phyloP scores from a whole-genome alignment of 768 basidiomycete species.

The Lanmaoa rubissima region DNA sequence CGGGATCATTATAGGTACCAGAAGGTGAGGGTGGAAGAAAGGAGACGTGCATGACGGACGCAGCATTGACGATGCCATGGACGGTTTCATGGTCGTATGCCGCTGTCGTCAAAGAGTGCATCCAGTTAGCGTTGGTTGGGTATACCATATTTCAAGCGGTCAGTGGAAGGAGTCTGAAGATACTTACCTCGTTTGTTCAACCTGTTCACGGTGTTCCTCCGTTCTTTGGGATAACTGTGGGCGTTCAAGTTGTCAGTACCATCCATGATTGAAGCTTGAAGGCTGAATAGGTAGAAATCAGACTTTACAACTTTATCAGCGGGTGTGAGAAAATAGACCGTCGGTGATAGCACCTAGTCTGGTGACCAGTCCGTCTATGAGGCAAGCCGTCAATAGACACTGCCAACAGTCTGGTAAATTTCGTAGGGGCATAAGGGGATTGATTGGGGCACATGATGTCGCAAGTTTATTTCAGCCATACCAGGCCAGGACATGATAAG shows the following conservation, averaged over 20 bases:
- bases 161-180: neutral
- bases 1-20: slow-evolving; percentile 8
- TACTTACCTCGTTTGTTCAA: slow-evolving; percentile 23
- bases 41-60: slow-evolving; percentile 24
- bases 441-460: too few species aligned
- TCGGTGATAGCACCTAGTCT: too few species aligned
- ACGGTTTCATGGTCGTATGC: slow-evolving; percentile 22
- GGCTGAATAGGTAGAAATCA: too few species aligned
- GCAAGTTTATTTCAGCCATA: too few species aligned
- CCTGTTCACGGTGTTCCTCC: slow-evolving; percentile 25
- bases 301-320: too few species aligned
- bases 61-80: slow-evolving; percentile 22
- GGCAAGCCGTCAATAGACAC: too few species aligned
- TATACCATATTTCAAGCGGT: neutral
- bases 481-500: too few species aligned
- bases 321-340: too few species aligned
- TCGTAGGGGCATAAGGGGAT: too few species aligned
- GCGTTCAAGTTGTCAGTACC: slow-evolving; percentile 35
- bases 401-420: too few species aligned
- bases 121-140: neutral
- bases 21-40: slow-evolving; percentile 21
- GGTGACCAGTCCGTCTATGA: too few species aligned
- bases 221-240: slow-evolving; percentile 39
- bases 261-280: slow-evolving; percentile 26
- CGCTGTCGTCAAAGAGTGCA: slow-evolving; percentile 4